Conservation (phyloP, 1,284 basidiomycete genomes). For the Spongispora temasekensis region DNA sequence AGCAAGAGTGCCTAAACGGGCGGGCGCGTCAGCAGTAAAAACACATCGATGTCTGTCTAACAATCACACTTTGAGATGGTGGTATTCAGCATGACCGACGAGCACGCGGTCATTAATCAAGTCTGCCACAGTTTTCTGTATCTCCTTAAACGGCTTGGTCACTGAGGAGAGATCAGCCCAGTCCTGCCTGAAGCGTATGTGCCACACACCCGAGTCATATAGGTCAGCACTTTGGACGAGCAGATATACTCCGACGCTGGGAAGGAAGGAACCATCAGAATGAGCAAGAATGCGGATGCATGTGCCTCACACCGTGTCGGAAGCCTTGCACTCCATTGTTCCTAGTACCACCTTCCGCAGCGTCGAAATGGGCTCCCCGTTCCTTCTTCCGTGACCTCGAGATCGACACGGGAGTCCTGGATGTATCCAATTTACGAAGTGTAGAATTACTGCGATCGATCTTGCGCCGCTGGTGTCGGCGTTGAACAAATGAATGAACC, state of each 20-base stretch:
- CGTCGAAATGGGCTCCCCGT: slow-evolving; percentile 48
- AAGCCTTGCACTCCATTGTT: slow-evolving; percentile 40
- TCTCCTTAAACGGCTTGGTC: slow-evolving; percentile 80
- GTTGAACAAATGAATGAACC: not conserved
- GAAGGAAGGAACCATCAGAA: slow-evolving; percentile 3
- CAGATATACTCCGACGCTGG: too few species aligned
- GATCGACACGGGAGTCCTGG: slow-evolving; percentile 19
- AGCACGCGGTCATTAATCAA: slow-evolving; percentile 81
- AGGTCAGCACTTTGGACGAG: slow-evolving; percentile 81
- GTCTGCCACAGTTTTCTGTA: slow-evolving; percentile 81
- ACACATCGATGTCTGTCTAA: not conserved
- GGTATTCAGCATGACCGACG: slow-evolving; percentile 93
- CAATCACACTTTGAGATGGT: slow-evolving; percentile 79
- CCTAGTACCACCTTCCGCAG: slow-evolving; percentile 58
- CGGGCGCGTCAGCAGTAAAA: not conserved
- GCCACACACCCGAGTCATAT: slow-evolving; percentile 50
- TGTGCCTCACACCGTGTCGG: slow-evolving; percentile 48
- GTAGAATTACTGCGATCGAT: slow-evolving; percentile 17
- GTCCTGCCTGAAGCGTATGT: too few species aligned
- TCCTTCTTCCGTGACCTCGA: slow-evolving; percentile 36
- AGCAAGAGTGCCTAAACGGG: slow-evolving; percentile 74
- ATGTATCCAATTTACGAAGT: not conserved
- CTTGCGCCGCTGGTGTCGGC: slow-evolving; percentile 38
- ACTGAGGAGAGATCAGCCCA: not conserved
- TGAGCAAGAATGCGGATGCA: not conserved